Evolutionary conservation across 305 asterid species (phyloP).

Genomic region (Fraxinus greggii): DNA sequence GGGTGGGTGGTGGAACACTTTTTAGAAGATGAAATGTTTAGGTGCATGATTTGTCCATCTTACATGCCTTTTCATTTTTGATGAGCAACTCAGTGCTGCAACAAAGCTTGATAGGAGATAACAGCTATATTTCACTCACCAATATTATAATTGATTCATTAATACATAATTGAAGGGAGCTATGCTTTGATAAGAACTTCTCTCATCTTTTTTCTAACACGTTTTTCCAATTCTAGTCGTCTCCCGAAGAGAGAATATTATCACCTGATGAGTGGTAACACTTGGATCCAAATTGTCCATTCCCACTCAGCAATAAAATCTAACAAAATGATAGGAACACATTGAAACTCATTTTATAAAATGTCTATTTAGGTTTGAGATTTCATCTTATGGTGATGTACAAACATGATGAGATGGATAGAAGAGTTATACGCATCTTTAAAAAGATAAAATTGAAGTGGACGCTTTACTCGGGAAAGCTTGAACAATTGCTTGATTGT

Average conservation of each 20-base stretch:
- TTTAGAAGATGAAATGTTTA: not conserved
- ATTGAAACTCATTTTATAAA: not conserved
- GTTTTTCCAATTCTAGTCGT: not conserved
- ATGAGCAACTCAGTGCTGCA: not conserved
- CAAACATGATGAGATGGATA: not conserved
- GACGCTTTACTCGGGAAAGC: not conserved
- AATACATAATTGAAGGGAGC: not conserved
- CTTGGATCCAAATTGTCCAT: not conserved
- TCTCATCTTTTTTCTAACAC: not conserved
- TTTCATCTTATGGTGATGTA: not conserved
- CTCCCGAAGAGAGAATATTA: not conserved
- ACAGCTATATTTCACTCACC: not conserved
- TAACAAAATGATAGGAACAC: not conserved
- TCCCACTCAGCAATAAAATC: not conserved
- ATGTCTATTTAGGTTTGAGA: not conserved
- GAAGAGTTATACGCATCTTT: not conserved
- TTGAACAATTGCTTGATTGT: not conserved
- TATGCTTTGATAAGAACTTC: not conserved
- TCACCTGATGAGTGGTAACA: not conserved
- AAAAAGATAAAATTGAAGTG: not conserved
- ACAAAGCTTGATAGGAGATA: not conserved
- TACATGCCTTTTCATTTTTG: not conserved
- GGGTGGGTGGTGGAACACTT: not conserved
- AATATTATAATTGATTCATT: not conserved
- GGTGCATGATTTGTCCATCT: not conserved